phyloP scores from a whole-genome alignment of 78 protist genomes.

The Bodo saltans region DNA sequence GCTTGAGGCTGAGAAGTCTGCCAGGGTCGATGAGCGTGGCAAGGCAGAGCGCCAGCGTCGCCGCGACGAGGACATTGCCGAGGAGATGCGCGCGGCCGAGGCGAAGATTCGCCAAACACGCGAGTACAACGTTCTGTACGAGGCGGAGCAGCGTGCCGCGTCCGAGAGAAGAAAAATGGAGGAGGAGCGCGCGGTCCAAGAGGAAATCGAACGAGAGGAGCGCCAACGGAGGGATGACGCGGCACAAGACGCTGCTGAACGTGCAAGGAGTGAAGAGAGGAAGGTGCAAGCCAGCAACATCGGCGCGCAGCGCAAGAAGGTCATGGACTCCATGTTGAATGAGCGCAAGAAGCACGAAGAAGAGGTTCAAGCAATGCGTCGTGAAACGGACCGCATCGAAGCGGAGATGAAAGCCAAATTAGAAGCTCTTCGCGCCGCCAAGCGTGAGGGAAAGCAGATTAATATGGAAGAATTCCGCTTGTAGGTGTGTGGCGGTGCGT shows the following conservation, averaged over 20 bases:
- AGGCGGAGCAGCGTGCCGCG: not conserved
- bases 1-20: not conserved
- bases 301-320: not conserved
- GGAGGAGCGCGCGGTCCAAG: not conserved
- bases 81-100: not conserved
- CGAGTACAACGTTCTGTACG: not conserved
- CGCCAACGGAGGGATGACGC: not conserved
- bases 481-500: too few species aligned
- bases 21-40: too few species aligned
- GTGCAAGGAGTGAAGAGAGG: not conserved
- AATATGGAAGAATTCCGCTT: not conserved
- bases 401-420: slow-evolving; percentile 9
- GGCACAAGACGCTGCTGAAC: not conserved
- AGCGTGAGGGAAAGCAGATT: not conserved
- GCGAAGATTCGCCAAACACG: not conserved
- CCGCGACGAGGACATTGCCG: not conserved
- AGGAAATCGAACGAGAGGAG: not conserved
- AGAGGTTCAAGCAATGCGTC: slow-evolving; percentile 7
- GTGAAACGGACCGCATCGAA: slow-evolving; percentile 20
- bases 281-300: not conserved
- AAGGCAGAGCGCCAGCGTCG: not conserved
- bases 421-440: slow-evolving; percentile 11
- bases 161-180: not conserved
- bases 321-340: not conserved
- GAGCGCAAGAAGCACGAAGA: slow-evolving; percentile 21